Evolutionary conservation across 352 stramenopile genomes (phyloP), one percentile per base, ranked within the genome.

Genomic region (Globisporangium polare): DNA sequence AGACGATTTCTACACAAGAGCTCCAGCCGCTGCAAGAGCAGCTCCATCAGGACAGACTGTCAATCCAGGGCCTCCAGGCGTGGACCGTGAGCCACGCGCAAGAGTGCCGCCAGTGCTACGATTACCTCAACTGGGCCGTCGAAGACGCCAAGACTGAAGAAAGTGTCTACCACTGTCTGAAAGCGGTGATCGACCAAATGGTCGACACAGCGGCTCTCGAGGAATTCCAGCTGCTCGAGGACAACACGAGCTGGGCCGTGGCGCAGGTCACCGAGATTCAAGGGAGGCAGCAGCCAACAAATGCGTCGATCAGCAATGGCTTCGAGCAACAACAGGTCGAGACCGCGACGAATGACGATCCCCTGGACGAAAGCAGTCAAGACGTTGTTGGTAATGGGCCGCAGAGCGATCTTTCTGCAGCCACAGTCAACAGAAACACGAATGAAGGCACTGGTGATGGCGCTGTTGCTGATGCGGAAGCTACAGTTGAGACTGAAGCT

Each of bases 91-190:
- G 66, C 17, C 79, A 89, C 33, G 66, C 77, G 1, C 52, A 75
- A 17, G 79, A 87, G 39, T 89, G 79, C 42, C 63, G 77, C 0
- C 60, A 75, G 39, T 80, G 75, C 55, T 84, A 83, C 51, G 75
- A 80, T 56, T 89, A 83, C 50, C 45, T 87, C 39, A 72, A 69
- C 50, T 83, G 66, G 69, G 70, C 69, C 2, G 46, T 86, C 6
- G 70, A 85, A 55, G 53, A 73, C 31, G 43, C 50, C 20, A 57
- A 63, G 35, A 55, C 53, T 13, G 74, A 86, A 31, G 53, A 59
- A 56, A 63, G 29, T 42, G 75, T 80, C 31, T 47, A 39, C 6
- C 67, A 60, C 12, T 74, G 66, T 8, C 37, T 84, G 47, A 39
- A 65, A 8, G 58, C 62, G 6, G 43, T 71, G 5, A 63, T 81